Base-by-base conservation (phyloP, 2,329 filamentous ascomycete species). In the Leptographium wingfieldii region DNA sequence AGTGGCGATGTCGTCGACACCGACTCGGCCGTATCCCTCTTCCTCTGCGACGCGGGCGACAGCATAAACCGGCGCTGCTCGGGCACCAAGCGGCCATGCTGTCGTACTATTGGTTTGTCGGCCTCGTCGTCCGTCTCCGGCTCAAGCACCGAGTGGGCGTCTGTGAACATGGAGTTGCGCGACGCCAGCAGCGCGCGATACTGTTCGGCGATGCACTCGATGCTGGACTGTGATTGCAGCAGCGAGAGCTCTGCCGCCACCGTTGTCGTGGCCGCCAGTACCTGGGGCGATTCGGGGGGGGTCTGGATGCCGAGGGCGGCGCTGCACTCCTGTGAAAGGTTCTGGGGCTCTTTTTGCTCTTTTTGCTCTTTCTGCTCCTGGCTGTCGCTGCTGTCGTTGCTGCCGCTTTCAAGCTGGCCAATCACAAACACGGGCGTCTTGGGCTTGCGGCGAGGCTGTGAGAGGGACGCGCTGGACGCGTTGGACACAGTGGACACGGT, bases 381-480 rank as follows among this genome's bases (percentile, higher is more conserved):
- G 19, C 53, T 14, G 22, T 29, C 7, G 7, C 19, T 51, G 27
- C 55, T 49, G 31, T 53, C 27, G 22, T 9, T 60, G 29, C 66
- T 16, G 65, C 61, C 56, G 7, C 69, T 69, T 61, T 81, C 79
- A 2, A 79, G 70, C 64, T 81, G 78, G 16, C 77, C 77, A 60
- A 81, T 77, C 11, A 70, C 70, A 51, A 73, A 73, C 27, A 80
- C 76, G 0, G 78, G 79, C 2, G 78, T 81, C 67, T 80, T 81
- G 48, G 77, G 76, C 57, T 76, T 75, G 35, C 76, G 73, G 60
- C 77, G 73, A 64, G 72, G 71, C 7, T 67, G 68, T 6, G 64
- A 59, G 2, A 63, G 59, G 1, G 68, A 65, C n/a, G 67, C 40
- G 10, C 22, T 19, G 0, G 58, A 60, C 0, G 29, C 46, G 19